Evolutionary conservation across 805 yeast genomes (phyloP), one percentile per base, ranked within the genome.

Genomic region (Cyberlindnera xylosilytica): DNA sequence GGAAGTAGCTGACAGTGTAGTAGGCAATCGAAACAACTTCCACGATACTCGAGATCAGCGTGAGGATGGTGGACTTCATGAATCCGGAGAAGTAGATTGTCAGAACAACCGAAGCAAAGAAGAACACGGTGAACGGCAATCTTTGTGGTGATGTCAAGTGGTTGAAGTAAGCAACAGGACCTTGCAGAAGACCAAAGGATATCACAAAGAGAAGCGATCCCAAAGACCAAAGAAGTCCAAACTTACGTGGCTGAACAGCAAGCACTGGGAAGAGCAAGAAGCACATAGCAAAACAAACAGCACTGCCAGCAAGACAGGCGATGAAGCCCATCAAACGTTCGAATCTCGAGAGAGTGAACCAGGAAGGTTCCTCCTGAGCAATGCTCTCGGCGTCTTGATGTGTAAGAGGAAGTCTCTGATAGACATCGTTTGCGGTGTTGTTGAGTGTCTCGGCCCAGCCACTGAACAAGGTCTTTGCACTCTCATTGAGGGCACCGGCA

Each of bases 1-100:
- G 99, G 74, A 93, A 91, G 63, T 93, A 93, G 56, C 96, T 86
- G 32, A 91, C 72, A 0, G 93, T 82, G 62, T 93, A 93, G 71
- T 90, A 90, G 5, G 88, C 56, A n/a, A 93, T 89, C 1, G 97
- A 91, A 42, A 93, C 63, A 8, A 90, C 68, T 62, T 93, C 97
- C 10, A 86, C 63, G 2, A 84, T 63, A 33, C 93, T 84, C 24
- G 88, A 79, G 11, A 88, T 58, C 10, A 93, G 64, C 0, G 98
- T 88, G 39, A 89, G 65, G 6, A 93, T 56, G 1, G 96, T 81
- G 41, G 85, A 79, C 54, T 81, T 83, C 53, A 60, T 42, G 22
- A 83, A 69, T 6, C 87, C 76, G 17, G 95, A 82, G 58, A 83
- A 82, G 59, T 86, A 84, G 36, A 93, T 69, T 0, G 99, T 93